Percentiles rank a stretch among this genome's conserved stretches.
Evolutionary conservation across 2,329 filamentous ascomycete genomes (phyloP).

Genomic region (Neoascochyta sp.): DNA sequence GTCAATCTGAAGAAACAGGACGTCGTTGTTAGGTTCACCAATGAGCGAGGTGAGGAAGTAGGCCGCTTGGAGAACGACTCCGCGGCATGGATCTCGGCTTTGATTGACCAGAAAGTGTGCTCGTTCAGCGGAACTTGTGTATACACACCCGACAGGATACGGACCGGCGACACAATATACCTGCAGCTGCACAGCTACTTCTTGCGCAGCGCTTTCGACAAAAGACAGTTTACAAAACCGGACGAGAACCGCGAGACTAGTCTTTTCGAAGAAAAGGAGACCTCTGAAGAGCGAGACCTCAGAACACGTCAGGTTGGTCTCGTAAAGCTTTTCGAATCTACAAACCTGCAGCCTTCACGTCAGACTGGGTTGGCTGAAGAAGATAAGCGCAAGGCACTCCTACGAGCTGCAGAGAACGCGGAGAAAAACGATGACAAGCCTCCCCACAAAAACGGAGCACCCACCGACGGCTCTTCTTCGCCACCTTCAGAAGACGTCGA

Average conservation of each 20-base stretch:
- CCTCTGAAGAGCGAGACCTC: conserved; percentile 76
- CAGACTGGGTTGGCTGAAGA: conserved; percentile 71
- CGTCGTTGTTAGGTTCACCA: conserved; percentile 88
- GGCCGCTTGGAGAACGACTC: conserved; percentile 82
- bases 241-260: conserved; percentile 68
- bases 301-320: conserved; percentile 81
- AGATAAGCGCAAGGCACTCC: conserved; percentile 75
- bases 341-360: conserved; percentile 73
- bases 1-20: conserved; percentile 68
- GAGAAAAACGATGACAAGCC: conserved; percentile 60
- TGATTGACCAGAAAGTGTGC: conserved; percentile 88
- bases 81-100: conserved; percentile 84
- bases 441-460: conserved; percentile 51
- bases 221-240: conserved; percentile 57
- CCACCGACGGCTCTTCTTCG: conserved; percentile 47
- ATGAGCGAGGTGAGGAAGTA: conserved; percentile 71
- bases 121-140: conserved; percentile 84
- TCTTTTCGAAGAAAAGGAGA: conserved; percentile 82
- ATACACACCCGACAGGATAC: conserved; percentile 77
- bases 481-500: conserved; percentile 64
- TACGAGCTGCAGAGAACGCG: conserved; percentile 82
- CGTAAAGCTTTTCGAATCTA: conserved; percentile 84
- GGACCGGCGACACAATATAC: conserved; percentile 93
- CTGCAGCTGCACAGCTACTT: conserved; percentile 79
- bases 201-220: conserved; percentile 69